These are phyloP conservation scores for Trichosporon sp. DNA, from an alignment of 1,284 basidiomycete genomes.

Conservation along the genomic window DNA sequence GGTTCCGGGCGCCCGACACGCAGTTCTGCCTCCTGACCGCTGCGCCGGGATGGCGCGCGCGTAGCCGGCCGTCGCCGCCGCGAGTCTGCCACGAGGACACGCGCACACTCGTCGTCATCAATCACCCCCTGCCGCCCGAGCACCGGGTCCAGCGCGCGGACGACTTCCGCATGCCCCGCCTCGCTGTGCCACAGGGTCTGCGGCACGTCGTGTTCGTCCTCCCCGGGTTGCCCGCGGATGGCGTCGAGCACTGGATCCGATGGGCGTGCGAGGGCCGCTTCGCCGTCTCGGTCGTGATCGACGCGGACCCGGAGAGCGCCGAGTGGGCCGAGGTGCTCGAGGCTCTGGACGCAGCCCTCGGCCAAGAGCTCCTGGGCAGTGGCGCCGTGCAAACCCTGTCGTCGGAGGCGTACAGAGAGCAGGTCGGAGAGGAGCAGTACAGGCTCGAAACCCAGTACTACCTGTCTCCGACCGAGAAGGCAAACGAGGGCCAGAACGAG, in stretches of 20 bases:
- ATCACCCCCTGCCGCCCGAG: neutral
- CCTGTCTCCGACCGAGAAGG: neutral
- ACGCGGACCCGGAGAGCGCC: neutral
- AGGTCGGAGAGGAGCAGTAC: neutral
- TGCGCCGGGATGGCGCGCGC: neutral
- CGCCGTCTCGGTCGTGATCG: neutral
- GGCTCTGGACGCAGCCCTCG: neutral
- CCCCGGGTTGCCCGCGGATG: neutral
- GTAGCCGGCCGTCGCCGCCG: neutral
- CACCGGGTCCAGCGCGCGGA: neutral
- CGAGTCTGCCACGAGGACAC: neutral
- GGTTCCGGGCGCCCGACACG: neutral
- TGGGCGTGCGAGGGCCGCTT: neutral
- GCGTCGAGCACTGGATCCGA: neutral
- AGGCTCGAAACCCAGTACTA: neutral
- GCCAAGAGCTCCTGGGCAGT: neutral
- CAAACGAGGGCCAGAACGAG: neutral
- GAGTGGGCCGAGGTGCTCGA: neutral
- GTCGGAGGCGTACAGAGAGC: neutral
- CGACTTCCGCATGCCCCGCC: neutral
- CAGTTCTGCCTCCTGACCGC: neutral
- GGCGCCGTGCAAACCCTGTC: neutral
- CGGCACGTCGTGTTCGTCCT: neutral
- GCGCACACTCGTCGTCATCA: neutral
- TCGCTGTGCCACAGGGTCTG: neutral